A percentile compares a stretch with the other conserved stretches of the same genome.
Conservation (phyloP, 306 rosid species). For the Calophaca sinica region DNA sequence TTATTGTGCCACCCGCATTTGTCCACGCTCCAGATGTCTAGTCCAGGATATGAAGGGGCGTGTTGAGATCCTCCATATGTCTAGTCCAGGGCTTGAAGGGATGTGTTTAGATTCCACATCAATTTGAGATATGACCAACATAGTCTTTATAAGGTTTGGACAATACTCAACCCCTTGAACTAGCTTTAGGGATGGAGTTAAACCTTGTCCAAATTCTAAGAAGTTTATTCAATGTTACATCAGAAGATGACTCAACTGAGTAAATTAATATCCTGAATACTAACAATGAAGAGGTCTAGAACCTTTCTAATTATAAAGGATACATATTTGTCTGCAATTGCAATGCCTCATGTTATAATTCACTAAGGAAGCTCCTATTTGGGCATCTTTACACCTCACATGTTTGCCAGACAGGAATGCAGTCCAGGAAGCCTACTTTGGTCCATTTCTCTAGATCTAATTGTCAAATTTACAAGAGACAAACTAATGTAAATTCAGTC, state of each 20-base stretch:
- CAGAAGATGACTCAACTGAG: not conserved
- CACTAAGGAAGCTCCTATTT: conserved; percentile 15
- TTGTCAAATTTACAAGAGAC: not conserved
- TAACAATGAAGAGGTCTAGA: not conserved
- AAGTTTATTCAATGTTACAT: conserved; percentile 13
- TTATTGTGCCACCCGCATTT: not conserved
- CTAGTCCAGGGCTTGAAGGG: not conserved
- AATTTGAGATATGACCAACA: not conserved
- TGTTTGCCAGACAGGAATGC: not conserved
- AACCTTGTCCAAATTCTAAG: not conserved
- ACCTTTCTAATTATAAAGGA: conserved; percentile 8
- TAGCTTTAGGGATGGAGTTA: no score
- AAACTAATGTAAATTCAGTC: conserved; percentile 9
- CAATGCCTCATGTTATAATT: conserved; percentile 13
- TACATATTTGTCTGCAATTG: conserved; percentile 2
- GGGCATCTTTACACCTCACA: not conserved
- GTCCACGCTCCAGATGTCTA: not conserved
- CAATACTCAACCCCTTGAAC: not conserved
- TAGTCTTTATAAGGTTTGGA: conserved; percentile 5
- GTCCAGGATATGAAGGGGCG: not conserved
- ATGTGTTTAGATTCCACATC: not conserved
- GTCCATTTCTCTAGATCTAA: conserved; percentile 3
- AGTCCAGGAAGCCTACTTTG: not conserved
- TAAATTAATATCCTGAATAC: conserved; percentile 7
- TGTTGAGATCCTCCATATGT: not conserved